Base-by-base conservation (phyloP, 495 filamentous ascomycete genomes). In the Neurospora sublineolata region DNA sequence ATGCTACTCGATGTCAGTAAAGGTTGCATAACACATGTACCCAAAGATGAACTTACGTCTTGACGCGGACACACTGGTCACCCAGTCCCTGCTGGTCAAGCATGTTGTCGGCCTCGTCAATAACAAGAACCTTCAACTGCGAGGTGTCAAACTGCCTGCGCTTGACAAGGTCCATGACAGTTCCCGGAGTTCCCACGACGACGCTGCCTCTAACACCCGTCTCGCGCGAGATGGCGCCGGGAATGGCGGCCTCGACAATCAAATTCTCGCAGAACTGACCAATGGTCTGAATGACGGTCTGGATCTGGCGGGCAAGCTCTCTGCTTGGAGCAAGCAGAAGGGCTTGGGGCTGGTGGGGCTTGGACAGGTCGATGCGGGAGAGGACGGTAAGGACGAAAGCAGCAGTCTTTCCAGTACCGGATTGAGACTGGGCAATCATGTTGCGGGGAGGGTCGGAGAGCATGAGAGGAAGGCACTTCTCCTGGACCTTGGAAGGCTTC, bases 51-150 rank as follows among this genome's bases (percentile, higher is more conserved):
- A 68, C 92, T 79, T 80, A 94, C 94, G 77, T 77, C 83, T 94
- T 97, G 72, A 97, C 92, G 73, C 94, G 90, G 70, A 92, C 86
- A 79, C 94, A 97, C 83, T 98, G 95, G 72, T 97, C 96, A 70
- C 94, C 94, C 69, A 99, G 81, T 37, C 96, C 96, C 82, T 97
- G 93, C 81, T 92, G 90, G 75, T 98, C 96, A 72, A 88, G 84
- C 94, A 97, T 97, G 82, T 97, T 97, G 80, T 97, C 94, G 39
- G 94, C 94, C 80, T 97, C 94, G 78, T 97, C 94, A 60, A 97
- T 83, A 69, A 96, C 92, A 70, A 97, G 86, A 20, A 97, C 86
- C 81, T 88, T 90, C 68, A 97, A 80, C 36, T 89, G 80, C 8
- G 80, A 85, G 0, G 86, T 80, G 68, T 92, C 85, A 72, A 97